Conservation (phyloP, 2,329 filamentous ascomycete genomes). For the Fusarium sp. region DNA sequence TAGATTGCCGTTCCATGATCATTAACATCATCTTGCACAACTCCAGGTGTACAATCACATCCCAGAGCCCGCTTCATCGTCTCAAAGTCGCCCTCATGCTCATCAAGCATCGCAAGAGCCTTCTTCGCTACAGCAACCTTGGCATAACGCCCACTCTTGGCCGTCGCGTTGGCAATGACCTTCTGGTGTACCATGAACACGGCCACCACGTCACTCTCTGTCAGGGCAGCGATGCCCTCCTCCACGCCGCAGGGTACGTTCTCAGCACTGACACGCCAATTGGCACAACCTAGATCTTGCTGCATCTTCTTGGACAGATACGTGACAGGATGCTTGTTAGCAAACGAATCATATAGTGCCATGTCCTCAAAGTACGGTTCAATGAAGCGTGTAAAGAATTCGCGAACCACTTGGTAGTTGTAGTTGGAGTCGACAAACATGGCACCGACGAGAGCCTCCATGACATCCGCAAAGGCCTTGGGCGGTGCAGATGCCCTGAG, state of each 20-base stretch:
- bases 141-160: slow-evolving; percentile 73
- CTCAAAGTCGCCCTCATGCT: slow-evolving; percentile 54
- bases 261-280: slow-evolving; percentile 63
- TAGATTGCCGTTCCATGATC: slow-evolving; percentile 33
- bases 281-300: slow-evolving; percentile 68
- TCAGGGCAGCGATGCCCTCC: slow-evolving; percentile 50
- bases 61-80: slow-evolving; percentile 64
- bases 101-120: slow-evolving; percentile 59
- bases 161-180: slow-evolving; percentile 68
- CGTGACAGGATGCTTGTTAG: slow-evolving; percentile 84
- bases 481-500: slow-evolving; percentile 67
- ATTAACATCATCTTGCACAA: background rate
- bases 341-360: slow-evolving; percentile 84
- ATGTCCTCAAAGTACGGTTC: slow-evolving; percentile 85
- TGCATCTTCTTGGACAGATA: slow-evolving; percentile 70
- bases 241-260: slow-evolving; percentile 53
- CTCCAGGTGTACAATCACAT: slow-evolving; percentile 65
- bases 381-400: slow-evolving; percentile 79
- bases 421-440: slow-evolving; percentile 90
- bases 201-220: slow-evolving; percentile 66
- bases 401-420: slow-evolving; percentile 73
- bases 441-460: slow-evolving; percentile 89
- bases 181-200: slow-evolving; percentile 78
- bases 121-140: slow-evolving; percentile 71
- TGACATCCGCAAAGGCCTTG: slow-evolving; percentile 80